Evolutionary conservation across 1,284 basidiomycete genomes (phyloP), one percentile per base, ranked within the genome.

Genomic region (Moniliella sp.): DNA sequence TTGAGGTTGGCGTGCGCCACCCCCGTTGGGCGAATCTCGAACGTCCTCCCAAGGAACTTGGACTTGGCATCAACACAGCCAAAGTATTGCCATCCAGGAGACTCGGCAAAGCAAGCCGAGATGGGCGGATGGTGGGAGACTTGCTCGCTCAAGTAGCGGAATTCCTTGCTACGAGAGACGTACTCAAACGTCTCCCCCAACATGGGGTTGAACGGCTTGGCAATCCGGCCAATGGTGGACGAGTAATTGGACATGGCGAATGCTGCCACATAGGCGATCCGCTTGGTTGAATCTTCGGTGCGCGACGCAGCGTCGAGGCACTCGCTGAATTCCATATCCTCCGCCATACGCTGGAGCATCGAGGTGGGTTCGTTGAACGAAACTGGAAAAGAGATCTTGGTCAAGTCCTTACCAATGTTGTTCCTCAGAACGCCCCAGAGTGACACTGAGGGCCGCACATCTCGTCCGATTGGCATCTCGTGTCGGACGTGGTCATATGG

Each of bases 221-320:
- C 56, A 27, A 60, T 43, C 18, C 57, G 46, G 3, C 59, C 62
- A 45, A 91, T 82, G 0, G 88, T 94, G 16, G 80, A 84, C 8
- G 80, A 83, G 64, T 97, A 94, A 64, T 94, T 94, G 25, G 78
- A 82, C 81, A 91, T 91, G 2, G 84, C 88, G 61, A 94, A 97
- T 0, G 83, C 88, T 8, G 79, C 83, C 3, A 97, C 83, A 52
- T 76, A 97, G 0, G 83, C 84, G 36, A 93, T 74, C 4, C 88
- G 73, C 36, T 74, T 72, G 29, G 78, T 69, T 4, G 80, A 73
- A 51, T 91, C 81, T 19, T 62, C 56, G 53, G 88, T 78, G 31
- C 66, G n/a, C 1, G 73, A 72, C 8, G 88, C 88, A 2, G 76
- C 74, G 51, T 88, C 82, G 45, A 88, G 40, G 25, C 46, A 47